Evolutionary conservation across 768 basidiomycete species (phyloP), one percentile per base, ranked within the genome.

Genomic region (Cytidiella melzeri): DNA sequence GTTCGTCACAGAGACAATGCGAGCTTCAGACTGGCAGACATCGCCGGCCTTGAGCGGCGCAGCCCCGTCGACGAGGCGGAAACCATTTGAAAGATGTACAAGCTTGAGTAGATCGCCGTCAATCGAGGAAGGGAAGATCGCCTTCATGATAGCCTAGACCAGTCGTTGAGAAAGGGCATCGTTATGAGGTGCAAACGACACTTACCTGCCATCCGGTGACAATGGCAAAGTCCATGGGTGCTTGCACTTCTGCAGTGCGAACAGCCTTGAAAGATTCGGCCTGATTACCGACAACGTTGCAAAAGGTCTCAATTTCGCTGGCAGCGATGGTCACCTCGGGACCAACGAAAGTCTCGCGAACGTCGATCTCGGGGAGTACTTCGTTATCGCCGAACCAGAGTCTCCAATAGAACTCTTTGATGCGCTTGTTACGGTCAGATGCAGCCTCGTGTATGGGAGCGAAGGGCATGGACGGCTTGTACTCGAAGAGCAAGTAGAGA

Each of bases 151-250:
- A n/a, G 94, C 89, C 92, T 95, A 57, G 0, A 48, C 52, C 51
- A 36, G 46, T 27, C n/a, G 56, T 46, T 18, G 41, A 47, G 27
- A 24, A n/a, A 36, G 18, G 10, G 27, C 13, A 44, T 5, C 20
- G 27, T 25, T n/a, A 42, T 24, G 20, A 47, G 28, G 21, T 15
- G 21, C 12, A 37, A 48, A 27, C 41, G 5, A 5, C 45, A 68
- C 85, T 52, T 64, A 92, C 93, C 85, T 95, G 84, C 96, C 96
- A 99, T 41, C 95, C 94, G 36, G 93, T 85, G 44, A 98, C 95
- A 61, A 99, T 99, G 21, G 94, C 92, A 59, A 96, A 98, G 70
- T 98, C 95, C 91, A 99, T 95, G 0, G 96, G 96, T 1, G 95
- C 92, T 60, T 87, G 80, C 39, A 92, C 80, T 27, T 74, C 73